These are phyloP conservation scores for Marasmius oreades DNA, from an alignment of 1,284 basidiomycete genomes.

Conservation along the genomic window DNA sequence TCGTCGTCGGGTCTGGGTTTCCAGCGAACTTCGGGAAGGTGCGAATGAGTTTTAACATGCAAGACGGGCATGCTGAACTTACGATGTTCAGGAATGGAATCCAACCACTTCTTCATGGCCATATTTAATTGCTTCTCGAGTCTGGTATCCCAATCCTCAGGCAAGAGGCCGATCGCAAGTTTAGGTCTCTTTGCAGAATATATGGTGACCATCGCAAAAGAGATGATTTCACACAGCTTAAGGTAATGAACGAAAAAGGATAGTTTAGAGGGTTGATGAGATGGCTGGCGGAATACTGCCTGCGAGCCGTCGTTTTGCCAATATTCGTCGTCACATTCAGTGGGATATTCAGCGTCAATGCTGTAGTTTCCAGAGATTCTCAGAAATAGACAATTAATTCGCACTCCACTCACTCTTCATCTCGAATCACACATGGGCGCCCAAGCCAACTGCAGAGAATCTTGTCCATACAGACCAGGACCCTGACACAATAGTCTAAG, in stretches of 20 bases:
- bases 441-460: neutral
- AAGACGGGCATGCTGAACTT: neutral
- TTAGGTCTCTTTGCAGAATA: conserved; percentile 4
- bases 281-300: neutral
- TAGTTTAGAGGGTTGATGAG: neutral
- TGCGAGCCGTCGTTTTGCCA: neutral
- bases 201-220: neutral
- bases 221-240: conserved; percentile 6
- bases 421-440: conserved; percentile 1
- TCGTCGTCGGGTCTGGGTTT: neutral
- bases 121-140: neutral
- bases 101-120: neutral
- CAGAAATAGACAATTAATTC: neutral
- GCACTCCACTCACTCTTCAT: conserved; percentile 4
- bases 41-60: neutral
- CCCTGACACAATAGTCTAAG: neutral
- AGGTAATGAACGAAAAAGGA: conserved; percentile 1
- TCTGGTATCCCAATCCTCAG: neutral
- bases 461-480: neutral
- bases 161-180: neutral
- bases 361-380: neutral
- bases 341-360: conserved; percentile 4
- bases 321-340: conserved; percentile 8
- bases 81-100: conserved; percentile 1
- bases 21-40: neutral